A percentile compares a stretch with the other conserved stretches of the same genome.
phyloP scores from a whole-genome alignment of 768 basidiomycete species.

The Tephrocybe sp. region DNA sequence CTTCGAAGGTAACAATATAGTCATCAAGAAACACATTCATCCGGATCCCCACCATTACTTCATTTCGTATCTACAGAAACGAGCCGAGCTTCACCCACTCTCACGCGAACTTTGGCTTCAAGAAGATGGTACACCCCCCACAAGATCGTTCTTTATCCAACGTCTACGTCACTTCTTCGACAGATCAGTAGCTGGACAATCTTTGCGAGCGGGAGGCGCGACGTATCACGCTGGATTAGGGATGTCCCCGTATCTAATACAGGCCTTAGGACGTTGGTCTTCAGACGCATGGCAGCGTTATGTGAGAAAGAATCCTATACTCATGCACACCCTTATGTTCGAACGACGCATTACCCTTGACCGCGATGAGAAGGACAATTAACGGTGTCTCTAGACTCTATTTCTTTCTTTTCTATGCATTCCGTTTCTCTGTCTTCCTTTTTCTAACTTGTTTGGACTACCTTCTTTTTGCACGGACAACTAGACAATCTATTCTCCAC shows the following conservation, averaged over 20 bases:
- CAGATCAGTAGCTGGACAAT: slow-evolving; percentile 32
- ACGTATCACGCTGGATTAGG: slow-evolving; percentile 31
- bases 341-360: background rate
- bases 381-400: too few relatives aligned
- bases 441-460: too few relatives aligned
- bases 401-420: too few relatives aligned
- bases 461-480: too few relatives aligned
- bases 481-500: too few relatives aligned
- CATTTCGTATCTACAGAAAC: background rate
- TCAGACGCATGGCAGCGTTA: slow-evolving; percentile 24
- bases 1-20: slow-evolving; percentile 20
- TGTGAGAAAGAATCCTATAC: background rate
- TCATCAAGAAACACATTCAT: background rate
- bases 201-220: slow-evolving; percentile 36
- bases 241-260: slow-evolving; percentile 27
- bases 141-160: slow-evolving; percentile 16
- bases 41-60: slow-evolving; percentile 5
- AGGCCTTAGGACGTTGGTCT: slow-evolving; percentile 33
- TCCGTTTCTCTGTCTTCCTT: too few relatives aligned
- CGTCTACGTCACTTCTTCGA: slow-evolving; percentile 13
- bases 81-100: slow-evolving; percentile 6
- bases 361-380: too few relatives aligned
- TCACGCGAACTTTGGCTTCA: slow-evolving; percentile 17
- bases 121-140: slow-evolving; percentile 9
- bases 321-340: background rate